Base-by-base conservation (phyloP, 2,329 filamentous ascomycete species). In the Capronia coronata region DNA sequence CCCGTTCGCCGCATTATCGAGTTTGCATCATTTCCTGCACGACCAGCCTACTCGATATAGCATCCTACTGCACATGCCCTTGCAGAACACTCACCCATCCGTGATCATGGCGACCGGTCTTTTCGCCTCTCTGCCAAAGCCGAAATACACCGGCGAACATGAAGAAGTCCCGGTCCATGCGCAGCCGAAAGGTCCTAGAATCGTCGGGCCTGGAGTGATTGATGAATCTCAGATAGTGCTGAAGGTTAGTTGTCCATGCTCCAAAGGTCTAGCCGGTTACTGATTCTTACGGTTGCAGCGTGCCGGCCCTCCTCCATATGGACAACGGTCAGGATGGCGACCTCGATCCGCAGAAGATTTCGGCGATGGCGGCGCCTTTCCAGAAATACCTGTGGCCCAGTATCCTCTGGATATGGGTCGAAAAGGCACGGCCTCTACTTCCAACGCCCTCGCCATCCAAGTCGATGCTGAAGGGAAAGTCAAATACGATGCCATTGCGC, bases 331-430 rank as follows among this genome's bases (percentile, higher is more conserved):
- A 66, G 87, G 86, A 78, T 98, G 93, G 93, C 82, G 93, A 58
- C 93, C 93, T 25, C 84, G 91, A 63, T 78, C 78, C 34, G 80
- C 86, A 56, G 90, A 96, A 65, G 93, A 98, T 68, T 98, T 90
- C 71, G 90, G 87, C 62, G 90, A 97, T 74, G 93, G 93, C 57
- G 93, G 93, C 62, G 89, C 91, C 45, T 98, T 96, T 65, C 93
- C 93, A 30, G 91, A 97, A 70, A 83, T 96, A 22, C 83, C 87
- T 11, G 82, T 97, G 45, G 93, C 91, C 37, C 93, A 98, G 65
- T 98, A 97, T 65, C 93, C 93, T 9, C 79, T 95, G 43, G 87
- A 94, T 52, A 96, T 97, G 88, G 91, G 91, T 51, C 82, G 84
- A 62, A 94, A 94, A 69, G 73, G 72, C 51, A 76, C 77, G 29